Evolutionary conservation across 2,329 filamentous ascomycete genomes (phyloP), one percentile per base, ranked within the genome.

Genomic region (Bisporella sp.): DNA sequence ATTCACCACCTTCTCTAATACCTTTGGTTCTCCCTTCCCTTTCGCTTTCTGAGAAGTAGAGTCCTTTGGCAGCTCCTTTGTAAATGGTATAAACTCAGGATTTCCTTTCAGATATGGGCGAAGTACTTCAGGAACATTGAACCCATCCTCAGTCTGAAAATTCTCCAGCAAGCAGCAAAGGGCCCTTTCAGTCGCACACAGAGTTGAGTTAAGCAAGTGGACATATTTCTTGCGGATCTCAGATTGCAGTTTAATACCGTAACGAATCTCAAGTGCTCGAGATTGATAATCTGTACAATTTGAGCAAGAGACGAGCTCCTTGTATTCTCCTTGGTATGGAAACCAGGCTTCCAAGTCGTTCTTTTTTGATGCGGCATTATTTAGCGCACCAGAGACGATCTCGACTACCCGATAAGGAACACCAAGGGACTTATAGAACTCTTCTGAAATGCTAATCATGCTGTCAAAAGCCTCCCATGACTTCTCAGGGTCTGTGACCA

Each of bases 261-360:
- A 96, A 52, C 93, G 82, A 61, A 99, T 95, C 69, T 97, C 92
- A 9, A 99, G 78, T 60, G 90, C 91, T 50, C 93, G 81, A 29
- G 89, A 90, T 75, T 99, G 93, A 75, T 97, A 97, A 68, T 97
- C 92, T 42, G 89, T 95, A 75, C 93, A 99, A 73, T 99, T 99
- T 54, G 89, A 95, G 78, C 91, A 96, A 21, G 89, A 95, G 46
- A 97, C 93, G 31, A 99, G 81, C 73, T 97, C 93, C 73, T 97
- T 97, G 79, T 97, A 99, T 71, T 97, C 93, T 62, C 87, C 87
- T 69, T 97, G 91, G 76, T 87, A 95, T 12, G 89, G 90, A 69
- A 95, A 96, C 89, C 90, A 95, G 3, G 93, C 92, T 69, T 99
- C 93, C 28, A 99, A 78, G 65, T 99, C 93, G 67, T 85, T 91